phyloP scores from a whole-genome alignment of 2,329 filamentous ascomycete species.

The Penicillium glabrum region DNA sequence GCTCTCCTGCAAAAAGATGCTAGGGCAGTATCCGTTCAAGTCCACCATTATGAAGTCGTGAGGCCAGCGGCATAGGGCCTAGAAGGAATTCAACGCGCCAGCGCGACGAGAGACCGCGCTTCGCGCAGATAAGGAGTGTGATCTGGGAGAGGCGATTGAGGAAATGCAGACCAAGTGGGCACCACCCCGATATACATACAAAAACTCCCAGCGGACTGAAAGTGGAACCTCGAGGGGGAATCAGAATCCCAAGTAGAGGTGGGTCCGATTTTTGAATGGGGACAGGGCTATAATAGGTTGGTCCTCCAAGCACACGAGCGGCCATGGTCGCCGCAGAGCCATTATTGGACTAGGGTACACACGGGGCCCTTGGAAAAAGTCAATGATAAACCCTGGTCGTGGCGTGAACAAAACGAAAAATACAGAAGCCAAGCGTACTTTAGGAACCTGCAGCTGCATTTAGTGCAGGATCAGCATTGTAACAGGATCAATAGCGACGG shows the following conservation, averaged over 20 bases:
- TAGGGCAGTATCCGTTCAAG: conserved; percentile 56
- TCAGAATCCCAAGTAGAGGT: neutral
- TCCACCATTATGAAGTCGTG: conserved; percentile 23
- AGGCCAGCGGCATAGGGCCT: conserved; percentile 15
- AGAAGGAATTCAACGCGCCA: conserved; percentile 20
- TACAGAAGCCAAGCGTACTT: no score
- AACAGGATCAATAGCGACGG: conserved; percentile 15
- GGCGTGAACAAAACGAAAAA: neutral
- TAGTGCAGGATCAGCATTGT: conserved; percentile 5
- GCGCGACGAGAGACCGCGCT: conserved; percentile 26
- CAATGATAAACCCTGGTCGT: neutral
- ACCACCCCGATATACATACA: conserved; percentile 22
- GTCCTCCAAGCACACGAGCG: neutral
- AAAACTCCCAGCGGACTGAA: neutral
- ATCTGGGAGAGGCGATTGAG: conserved; percentile 7
- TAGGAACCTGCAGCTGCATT: neutral
- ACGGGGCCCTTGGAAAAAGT: neutral
- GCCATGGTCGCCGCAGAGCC: neutral
- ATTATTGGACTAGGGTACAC: neutral
- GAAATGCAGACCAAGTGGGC: conserved; percentile 14
- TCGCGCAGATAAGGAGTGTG: conserved; percentile 19
- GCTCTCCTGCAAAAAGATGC: conserved; percentile 67
- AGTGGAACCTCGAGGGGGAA: conserved; percentile 2
- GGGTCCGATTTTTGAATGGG: neutral
- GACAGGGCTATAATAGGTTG: neutral